Base-by-base conservation (phyloP, 371 early-diverging fungal species). In the Zopfochytrium polystomum region DNA sequence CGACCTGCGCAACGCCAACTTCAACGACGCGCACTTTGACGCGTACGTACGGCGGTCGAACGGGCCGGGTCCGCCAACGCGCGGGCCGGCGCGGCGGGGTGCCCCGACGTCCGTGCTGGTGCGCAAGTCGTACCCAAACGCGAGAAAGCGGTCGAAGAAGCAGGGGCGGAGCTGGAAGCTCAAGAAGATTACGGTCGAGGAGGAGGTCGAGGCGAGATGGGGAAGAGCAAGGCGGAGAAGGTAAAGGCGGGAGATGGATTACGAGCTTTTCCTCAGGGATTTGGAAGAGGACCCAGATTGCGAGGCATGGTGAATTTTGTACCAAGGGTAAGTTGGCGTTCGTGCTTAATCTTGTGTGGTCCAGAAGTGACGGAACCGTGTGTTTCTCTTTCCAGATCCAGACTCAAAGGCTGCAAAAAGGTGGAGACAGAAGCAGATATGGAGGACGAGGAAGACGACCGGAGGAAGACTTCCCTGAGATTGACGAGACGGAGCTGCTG, bases 201-300 rank as follows among this genome's bases (percentile, higher is more conserved):
- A 87, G 57, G 91, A 89, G 46, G 62, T 65, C 2, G 74, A 73
- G 51, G 90, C 87, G 30, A 84, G 30, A 84, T 91, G 74, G 71
- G 84, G 25, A 65, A 68, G 20, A 60, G 66, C 35, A 78, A 76
- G 53, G 32, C 56, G 18, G 77, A 81, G 31, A 77, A 76, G 70
- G 65, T 65, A 3, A 60, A 65, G 33, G 68, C 68, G 3, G 82
- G n/a, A 84, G 34, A 30, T 70, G 67, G 94, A 93, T 55, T 87
- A 85, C 69, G 94, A 93, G 68, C 60, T 87, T 75, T 94, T 94
- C 80, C 81, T 92, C 85, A 84, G 90, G 63, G 98, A 97, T 75
- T 80, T 97, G 52, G 96, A 97, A 77, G 96, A 95, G 79, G 96
- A 96, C 81, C 82, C 89, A 26, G 96, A 97, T 83, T 96, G 68